These are phyloP conservation scores for Herpotrichia juniperi DNA, from an alignment of 2,329 filamentous ascomycete genomes.

Conservation along the genomic window DNA sequence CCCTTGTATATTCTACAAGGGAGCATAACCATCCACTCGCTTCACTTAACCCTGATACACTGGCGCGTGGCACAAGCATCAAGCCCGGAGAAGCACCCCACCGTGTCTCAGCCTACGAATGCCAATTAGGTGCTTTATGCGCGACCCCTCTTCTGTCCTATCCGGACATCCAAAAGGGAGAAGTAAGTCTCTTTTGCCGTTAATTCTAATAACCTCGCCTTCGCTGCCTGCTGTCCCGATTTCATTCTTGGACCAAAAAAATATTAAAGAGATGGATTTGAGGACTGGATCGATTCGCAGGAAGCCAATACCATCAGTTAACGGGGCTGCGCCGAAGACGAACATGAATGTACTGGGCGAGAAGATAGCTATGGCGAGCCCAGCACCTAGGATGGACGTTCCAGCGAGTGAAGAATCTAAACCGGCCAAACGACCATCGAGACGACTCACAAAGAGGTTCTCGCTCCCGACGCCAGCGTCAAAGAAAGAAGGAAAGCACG, in stretches of 20 bases:
- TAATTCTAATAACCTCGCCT: background rate
- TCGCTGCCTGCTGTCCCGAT: background rate
- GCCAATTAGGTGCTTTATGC: constrained; percentile 15
- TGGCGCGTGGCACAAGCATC: constrained; percentile 7
- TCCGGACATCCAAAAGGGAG: background rate
- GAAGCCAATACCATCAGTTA: too few relatives aligned
- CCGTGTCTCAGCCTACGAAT: constrained; percentile 15
- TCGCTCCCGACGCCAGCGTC: background rate
- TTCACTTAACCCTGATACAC: background rate
- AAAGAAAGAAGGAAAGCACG: background rate
- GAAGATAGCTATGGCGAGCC: background rate
- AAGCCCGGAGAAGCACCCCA: constrained; percentile 7
- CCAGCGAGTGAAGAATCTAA: background rate
- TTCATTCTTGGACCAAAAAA: too few relatives aligned
- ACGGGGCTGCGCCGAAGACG: too few relatives aligned
- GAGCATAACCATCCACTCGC: background rate
- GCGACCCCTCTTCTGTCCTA: background rate
- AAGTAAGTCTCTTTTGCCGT: background rate
- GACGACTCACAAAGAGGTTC: background rate
- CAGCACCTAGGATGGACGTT: too few relatives aligned
- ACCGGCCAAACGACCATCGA: background rate
- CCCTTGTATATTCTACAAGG: background rate
- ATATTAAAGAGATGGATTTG: too few relatives aligned
- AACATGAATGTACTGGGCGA: too few relatives aligned
- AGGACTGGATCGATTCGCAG: too few relatives aligned